These are phyloP conservation scores for Cucurbita ficifolia DNA, from an alignment of 306 rosid species.

Conservation along the genomic window DNA sequence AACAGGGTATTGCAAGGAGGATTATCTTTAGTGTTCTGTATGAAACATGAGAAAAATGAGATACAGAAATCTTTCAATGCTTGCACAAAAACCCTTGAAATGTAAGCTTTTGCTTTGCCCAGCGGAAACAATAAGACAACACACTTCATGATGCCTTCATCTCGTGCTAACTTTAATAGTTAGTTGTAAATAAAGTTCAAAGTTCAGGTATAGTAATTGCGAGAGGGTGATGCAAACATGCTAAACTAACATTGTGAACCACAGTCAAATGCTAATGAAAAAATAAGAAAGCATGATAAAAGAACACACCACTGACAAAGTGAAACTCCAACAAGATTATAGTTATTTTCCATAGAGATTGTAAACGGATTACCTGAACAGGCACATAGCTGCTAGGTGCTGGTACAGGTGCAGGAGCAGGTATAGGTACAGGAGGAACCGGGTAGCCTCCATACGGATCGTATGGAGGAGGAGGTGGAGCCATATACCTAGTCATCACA, in stretches of 20 bases:
- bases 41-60: not conserved
- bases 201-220: not conserved
- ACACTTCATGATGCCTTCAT: not conserved
- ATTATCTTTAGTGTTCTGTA: slow-evolving; percentile 93
- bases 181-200: not conserved
- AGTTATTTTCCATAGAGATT: not conserved
- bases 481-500: slow-evolving; percentile 62
- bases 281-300: not conserved
- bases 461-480: slow-evolving; percentile 91
- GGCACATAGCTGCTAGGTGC: slow-evolving; percentile 84
- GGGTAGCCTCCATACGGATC: slow-evolving; percentile 86
- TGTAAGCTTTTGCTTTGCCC: not conserved
- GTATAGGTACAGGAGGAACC: slow-evolving; percentile 86
- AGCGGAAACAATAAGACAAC: not conserved
- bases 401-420: slow-evolving; percentile 60
- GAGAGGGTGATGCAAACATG: not conserved
- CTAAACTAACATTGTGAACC: not conserved
- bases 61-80: not conserved
- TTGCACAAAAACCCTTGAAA: not conserved
- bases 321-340: not conserved
- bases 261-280: not conserved
- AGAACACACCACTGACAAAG: not conserved
- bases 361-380: slow-evolving; percentile 46
- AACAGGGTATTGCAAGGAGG: slow-evolving; percentile 98
- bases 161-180: not conserved